A percentile compares a stretch with the other conserved stretches of the same genome.
phyloP scores from a whole-genome alignment of 75 land plant species.

The Cryptomeria japonica region DNA sequence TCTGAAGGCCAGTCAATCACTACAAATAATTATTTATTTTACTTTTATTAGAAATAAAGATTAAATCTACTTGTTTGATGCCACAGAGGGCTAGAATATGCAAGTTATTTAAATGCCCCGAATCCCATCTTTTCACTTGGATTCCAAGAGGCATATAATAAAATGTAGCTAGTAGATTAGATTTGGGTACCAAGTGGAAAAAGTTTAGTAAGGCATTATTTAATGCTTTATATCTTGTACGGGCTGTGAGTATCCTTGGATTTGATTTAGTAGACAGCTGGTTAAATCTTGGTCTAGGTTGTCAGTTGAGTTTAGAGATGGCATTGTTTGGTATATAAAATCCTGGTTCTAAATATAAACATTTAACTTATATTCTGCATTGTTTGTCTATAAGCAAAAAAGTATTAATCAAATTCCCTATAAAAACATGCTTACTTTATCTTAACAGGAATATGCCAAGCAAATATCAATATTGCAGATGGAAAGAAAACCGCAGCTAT shows the following conservation, averaged over 20 bases:
- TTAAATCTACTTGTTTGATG: background rate
- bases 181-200: background rate
- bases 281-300: background rate
- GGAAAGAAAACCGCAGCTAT: conserved; percentile 79
- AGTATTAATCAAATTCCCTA: background rate
- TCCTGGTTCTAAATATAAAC: background rate
- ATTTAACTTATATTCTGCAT: background rate
- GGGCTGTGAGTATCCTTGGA: background rate
- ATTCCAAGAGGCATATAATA: background rate
- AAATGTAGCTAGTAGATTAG: background rate
- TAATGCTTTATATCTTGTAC: background rate
- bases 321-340: background rate
- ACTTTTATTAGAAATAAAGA: background rate
- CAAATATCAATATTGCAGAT: conserved; percentile 92
- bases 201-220: background rate
- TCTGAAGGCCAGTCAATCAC: conserved; percentile 68
- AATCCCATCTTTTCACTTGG: background rate
- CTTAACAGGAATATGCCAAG: conserved; percentile 77
- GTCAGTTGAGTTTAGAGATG: background rate
- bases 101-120: background rate
- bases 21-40: background rate
- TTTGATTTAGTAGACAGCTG: background rate
- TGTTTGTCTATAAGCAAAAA: background rate
- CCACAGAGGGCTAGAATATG: background rate
- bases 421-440: background rate